Percentiles rank a stretch among this genome's conserved stretches.
These are phyloP conservation scores for Ligustrum vulgare DNA, from an alignment of 257 asterid species.

Conservation along the genomic window DNA sequence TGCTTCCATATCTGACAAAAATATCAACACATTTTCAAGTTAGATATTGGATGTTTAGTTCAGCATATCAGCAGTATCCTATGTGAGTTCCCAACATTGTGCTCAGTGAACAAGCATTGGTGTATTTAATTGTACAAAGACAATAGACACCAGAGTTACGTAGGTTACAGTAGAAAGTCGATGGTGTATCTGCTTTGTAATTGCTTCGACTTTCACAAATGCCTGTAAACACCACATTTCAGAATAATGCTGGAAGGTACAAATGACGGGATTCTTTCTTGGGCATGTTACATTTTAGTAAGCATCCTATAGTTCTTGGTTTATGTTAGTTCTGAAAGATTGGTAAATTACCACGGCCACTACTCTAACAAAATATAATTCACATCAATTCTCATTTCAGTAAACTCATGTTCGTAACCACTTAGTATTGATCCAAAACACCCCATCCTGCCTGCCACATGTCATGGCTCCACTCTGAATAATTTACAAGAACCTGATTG, in stretches of 20 bases:
- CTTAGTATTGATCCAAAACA: not conserved
- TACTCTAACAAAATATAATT: not conserved
- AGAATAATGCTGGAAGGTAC: not conserved
- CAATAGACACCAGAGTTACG: not conserved
- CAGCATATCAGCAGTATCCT: not conserved
- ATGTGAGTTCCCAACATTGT: not conserved
- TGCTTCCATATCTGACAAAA: slow-evolving; percentile 55
- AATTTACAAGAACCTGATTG: not conserved
- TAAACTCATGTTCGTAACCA: not conserved
- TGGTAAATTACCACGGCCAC: not conserved
- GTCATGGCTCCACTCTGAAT: too few species aligned
- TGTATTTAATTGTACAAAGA: not conserved
- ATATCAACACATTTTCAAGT: slow-evolving; percentile 11
- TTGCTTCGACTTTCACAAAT: not conserved
- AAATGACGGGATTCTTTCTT: not conserved
- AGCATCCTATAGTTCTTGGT: not conserved
- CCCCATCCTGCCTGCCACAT: not conserved
- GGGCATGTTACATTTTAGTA: not conserved
- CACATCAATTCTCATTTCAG: not conserved
- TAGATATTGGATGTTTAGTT: slow-evolving; percentile 2
- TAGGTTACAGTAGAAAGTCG: not conserved
- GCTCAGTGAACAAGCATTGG: not conserved
- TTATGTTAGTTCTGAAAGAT: not conserved
- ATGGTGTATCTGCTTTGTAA: not conserved
- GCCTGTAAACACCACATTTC: not conserved